phyloP scores from a whole-genome alignment of 345 rosid species.

The Bretschneidera sinensis region DNA sequence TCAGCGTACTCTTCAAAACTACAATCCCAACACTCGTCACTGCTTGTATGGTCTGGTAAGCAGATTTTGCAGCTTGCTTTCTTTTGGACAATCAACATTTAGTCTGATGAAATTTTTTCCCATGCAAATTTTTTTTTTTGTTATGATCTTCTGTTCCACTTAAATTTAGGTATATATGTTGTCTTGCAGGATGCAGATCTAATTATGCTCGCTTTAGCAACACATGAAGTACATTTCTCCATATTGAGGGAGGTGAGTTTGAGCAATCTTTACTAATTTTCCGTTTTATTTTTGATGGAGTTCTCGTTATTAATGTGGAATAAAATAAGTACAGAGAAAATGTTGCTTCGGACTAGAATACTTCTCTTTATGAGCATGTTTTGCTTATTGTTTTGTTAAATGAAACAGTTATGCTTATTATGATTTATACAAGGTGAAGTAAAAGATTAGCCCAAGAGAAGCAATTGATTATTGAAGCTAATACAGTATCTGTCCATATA shows the following conservation, averaged over 20 bases:
- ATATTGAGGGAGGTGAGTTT: constrained; percentile 25
- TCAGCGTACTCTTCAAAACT: constrained; percentile 17
- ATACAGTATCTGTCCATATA: background rate
- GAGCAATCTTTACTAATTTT: background rate
- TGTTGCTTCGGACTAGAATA: too few species aligned
- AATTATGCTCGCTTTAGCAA: constrained; percentile 27
- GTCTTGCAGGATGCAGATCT: constrained; percentile 25
- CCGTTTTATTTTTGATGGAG: too few species aligned
- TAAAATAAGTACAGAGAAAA: too few species aligned
- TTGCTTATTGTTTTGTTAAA: too few species aligned
- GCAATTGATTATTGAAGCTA: too few species aligned
- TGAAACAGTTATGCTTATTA: too few species aligned
- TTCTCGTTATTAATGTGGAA: too few species aligned
- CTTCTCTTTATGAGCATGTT: too few species aligned
- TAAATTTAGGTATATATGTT: too few species aligned
- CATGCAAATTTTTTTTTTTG: background rate
- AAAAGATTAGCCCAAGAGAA: too few species aligned
- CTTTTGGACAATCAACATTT: background rate
- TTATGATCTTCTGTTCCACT: background rate
- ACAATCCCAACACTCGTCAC: constrained; percentile 19
- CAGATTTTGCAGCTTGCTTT: background rate
- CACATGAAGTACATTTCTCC: constrained; percentile 29
- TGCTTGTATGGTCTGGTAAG: constrained; percentile 32
- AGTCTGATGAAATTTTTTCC: background rate
- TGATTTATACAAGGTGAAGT: too few species aligned